Evolutionary conservation across 257 asterid genomes (phyloP), one percentile per base, ranked within the genome.

Genomic region (Agastache rugosa): DNA sequence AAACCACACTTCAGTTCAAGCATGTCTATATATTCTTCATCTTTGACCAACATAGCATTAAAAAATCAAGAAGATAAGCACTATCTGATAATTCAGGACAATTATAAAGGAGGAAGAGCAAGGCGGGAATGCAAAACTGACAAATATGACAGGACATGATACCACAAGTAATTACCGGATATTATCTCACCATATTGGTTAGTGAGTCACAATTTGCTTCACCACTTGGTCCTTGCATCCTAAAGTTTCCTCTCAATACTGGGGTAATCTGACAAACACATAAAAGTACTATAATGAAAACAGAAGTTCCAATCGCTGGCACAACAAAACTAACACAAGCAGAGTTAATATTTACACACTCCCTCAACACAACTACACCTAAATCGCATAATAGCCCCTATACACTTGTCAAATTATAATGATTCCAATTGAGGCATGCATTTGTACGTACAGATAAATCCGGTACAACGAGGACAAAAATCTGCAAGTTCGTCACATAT

Each of bases 121-220:
- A 66, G 48, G 14, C 16, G 22, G 72, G 64, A 29, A 41, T 20
- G 54, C 16, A 6, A 41, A 41, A 61, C 22, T 39, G 66, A 72
- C 41, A 53, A 69, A 45, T 53, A 48, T 17, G 50, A 35, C 50
- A 81, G 55, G 74, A 41, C 39, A 72, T 60, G 73, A 71, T 76
- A 78, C 73, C 70, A 50, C 84, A 74, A 58, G 81, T 56, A 61
- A 77, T 85, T 87, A 83, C 94, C 87, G 63, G 88, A 71, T 74
- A 81, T 79, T 79, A 81, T 84, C 95, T 86, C 89, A 85, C 95
- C 93, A 65, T 87, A 83, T 84, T 71, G 81, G 83, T 81, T 77
- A 65, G 83, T 78, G 66, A 64, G 73, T 83, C 78, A 75, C 64
- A 77, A 48, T 75, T 86, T 67, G 85, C 64, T 67, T 86, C 90